Evolutionary conservation across 345 rosid genomes (phyloP), one percentile per base, ranked within the genome.

Genomic region (Hypericum perforatum): DNA sequence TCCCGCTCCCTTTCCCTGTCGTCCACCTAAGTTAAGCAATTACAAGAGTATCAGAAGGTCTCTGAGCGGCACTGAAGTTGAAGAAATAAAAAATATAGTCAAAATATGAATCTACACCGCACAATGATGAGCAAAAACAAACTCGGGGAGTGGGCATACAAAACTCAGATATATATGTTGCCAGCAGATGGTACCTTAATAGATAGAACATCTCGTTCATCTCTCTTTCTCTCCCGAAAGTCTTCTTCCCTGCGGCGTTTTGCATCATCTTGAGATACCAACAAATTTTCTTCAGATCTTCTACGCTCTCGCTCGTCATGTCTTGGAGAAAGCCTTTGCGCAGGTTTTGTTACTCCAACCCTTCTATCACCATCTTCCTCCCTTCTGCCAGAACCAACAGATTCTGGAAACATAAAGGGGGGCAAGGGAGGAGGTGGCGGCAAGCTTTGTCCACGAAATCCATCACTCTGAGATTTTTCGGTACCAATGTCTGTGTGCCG

Each of bases 391-490:
- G 86, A 13, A 70, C 58, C 64, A 76, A 89, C 72, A 53, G 97
- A 89, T 38, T 86, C 95, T 52, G 89, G 99, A 47, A 86, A 78
- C 42, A 80, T 51, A 60, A 84, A 80, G 65, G 89, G 97, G 43
- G 97, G 97, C 66, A 94, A 69, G 14, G 95, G 99, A 16, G 99
- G 99, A 1, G 97, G 99, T 8, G 97, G 99, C 3, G 99, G 99
- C 68, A 94, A 78, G 60, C 76, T 80, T 77, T 86, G 95, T 67
- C 84, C 89, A 66, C 79, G 82, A 75, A 74, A 84, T 51, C 89
- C 97, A 74, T 86, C 97, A 43, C 49, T 54, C 53, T 79, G 81
- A 58, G 90, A 57, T 71, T 79, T 84, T 48, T 86, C 96, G 6
- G 62, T 37, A 51, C 82, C 69, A 46, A 82, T 50, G 58, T 87